These are phyloP conservation scores for Pseudogymnoascus sp. DNA, from an alignment of 2,329 filamentous ascomycete genomes.

Conservation along the genomic window DNA sequence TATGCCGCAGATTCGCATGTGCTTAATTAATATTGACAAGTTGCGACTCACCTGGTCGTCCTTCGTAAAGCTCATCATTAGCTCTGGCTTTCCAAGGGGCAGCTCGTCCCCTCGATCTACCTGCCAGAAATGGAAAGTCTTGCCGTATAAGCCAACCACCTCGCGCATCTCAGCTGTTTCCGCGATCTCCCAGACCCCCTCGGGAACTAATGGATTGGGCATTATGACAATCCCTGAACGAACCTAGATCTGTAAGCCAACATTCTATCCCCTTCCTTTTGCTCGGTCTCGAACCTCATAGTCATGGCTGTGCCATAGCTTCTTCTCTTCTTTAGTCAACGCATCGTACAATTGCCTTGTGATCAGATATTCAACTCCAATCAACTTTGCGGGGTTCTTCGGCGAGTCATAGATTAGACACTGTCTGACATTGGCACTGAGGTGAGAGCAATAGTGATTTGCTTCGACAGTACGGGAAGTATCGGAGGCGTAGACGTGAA, in stretches of 20 bases:
- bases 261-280: slow-evolving; percentile 12
- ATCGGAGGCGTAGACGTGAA: slow-evolving; percentile 71
- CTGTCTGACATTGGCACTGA: slow-evolving; percentile 69
- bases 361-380: slow-evolving; percentile 73
- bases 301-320: slow-evolving; percentile 64
- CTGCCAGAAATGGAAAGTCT: slow-evolving; percentile 83
- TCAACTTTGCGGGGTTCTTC: slow-evolving; percentile 58
- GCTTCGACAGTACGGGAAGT: slow-evolving; percentile 62
- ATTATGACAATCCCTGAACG: slow-evolving; percentile 76
- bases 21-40: slow-evolving; percentile 12
- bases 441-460: slow-evolving; percentile 77
- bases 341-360: slow-evolving; percentile 58
- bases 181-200: slow-evolving; percentile 61
- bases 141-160: slow-evolving; percentile 68
- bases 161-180: slow-evolving; percentile 77
- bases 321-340: slow-evolving; percentile 58
- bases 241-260: slow-evolving; percentile 42
- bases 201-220: slow-evolving; percentile 53
- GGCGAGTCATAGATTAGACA: slow-evolving; percentile 77
- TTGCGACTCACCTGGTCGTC: slow-evolving; percentile 37
- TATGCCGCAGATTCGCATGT: slow-evolving; percentile 25
- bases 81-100: slow-evolving; percentile 51
- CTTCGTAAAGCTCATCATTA: slow-evolving; percentile 56
- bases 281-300: slow-evolving; percentile 39
- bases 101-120: slow-evolving; percentile 63